These are phyloP conservation scores for Phytomonas francai DNA, from an alignment of 208 protist species.

Conservation along the genomic window DNA sequence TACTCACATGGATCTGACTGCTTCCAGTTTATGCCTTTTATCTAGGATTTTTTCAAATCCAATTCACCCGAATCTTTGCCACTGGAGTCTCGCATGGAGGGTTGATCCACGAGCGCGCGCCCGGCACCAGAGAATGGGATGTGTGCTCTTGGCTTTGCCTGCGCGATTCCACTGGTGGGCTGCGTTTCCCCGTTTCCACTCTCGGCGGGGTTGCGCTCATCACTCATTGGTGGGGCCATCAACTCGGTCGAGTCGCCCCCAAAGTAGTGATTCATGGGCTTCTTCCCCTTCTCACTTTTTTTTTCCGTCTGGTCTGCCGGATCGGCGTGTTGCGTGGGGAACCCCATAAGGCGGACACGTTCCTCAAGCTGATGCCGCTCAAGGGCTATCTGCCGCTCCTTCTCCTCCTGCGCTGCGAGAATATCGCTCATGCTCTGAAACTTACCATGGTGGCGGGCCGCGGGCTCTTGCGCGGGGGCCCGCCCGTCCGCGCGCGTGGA, in stretches of 20 bases:
- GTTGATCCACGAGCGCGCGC: background rate
- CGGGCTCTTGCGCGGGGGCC: background rate
- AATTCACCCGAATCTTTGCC: background rate
- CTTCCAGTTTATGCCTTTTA: background rate
- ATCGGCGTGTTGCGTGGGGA: slow-evolving; percentile 12
- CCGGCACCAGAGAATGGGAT: background rate
- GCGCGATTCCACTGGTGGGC: no score
- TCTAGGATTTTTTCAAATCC: background rate
- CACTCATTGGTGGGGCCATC: slow-evolving; percentile 18
- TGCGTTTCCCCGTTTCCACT: background rate
- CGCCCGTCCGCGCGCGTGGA: background rate
- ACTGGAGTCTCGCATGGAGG: no score
- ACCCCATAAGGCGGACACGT: slow-evolving; percentile 5
- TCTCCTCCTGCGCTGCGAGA: slow-evolving; percentile 30
- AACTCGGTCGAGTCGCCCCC: slow-evolving; percentile 57
- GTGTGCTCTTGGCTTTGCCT: no score
- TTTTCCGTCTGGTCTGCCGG: slow-evolving; percentile 7
- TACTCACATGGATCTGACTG: background rate
- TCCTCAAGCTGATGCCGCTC: slow-evolving; percentile 20
- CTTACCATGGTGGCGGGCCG: slow-evolving; percentile 4
- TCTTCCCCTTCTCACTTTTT: no score
- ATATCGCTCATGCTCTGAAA: slow-evolving; percentile 50
- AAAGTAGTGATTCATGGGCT: slow-evolving; percentile 28
- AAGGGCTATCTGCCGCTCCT: slow-evolving; percentile 21
- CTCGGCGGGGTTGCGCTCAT: slow-evolving; percentile 12